phyloP scores from a whole-genome alignment of 140 eudicot species.

The Stevia rebaudiana region DNA sequence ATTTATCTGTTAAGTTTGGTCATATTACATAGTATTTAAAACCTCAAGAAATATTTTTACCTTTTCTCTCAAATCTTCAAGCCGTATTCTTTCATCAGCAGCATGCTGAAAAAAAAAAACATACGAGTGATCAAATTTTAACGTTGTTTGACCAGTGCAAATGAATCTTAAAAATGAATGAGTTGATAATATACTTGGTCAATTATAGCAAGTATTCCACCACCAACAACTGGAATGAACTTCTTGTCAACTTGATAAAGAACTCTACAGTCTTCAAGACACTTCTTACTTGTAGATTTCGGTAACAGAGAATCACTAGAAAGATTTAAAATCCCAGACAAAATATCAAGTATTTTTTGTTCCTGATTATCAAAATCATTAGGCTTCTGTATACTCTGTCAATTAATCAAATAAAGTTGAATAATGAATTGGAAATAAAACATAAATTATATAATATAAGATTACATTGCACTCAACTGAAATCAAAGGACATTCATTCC shows the following conservation, averaged over 20 bases:
- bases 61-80: slow-evolving; percentile 86
- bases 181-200: slow-evolving; percentile 62
- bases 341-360: slow-evolving; percentile 56
- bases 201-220: slow-evolving; percentile 66
- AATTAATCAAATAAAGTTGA: slow-evolving; percentile 7
- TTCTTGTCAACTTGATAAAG: slow-evolving; percentile 90
- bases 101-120: slow-evolving; percentile 70
- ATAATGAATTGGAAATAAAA: slow-evolving; percentile 3
- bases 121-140: slow-evolving; percentile 11
- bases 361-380: slow-evolving; percentile 27
- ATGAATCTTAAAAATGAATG: slow-evolving; percentile 3
- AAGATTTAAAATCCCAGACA: slow-evolving; percentile 59
- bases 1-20: slow-evolving; percentile 10
- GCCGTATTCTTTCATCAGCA: slow-evolving; percentile 91
- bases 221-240: slow-evolving; percentile 79
- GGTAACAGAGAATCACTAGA: slow-evolving; percentile 73
- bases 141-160: slow-evolving; percentile 10
- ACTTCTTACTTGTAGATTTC: slow-evolving; percentile 52
- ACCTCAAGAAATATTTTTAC: slow-evolving; percentile 32
- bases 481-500: slow-evolving; percentile 30
- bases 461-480: slow-evolving; percentile 42
- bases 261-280: slow-evolving; percentile 62
- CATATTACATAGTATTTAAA: slow-evolving; percentile 12
- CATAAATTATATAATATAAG: not conserved
- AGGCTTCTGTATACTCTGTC: slow-evolving; percentile 38